Base-by-base conservation (phyloP, 75 land plant species). In the Gnetum montanum region DNA sequence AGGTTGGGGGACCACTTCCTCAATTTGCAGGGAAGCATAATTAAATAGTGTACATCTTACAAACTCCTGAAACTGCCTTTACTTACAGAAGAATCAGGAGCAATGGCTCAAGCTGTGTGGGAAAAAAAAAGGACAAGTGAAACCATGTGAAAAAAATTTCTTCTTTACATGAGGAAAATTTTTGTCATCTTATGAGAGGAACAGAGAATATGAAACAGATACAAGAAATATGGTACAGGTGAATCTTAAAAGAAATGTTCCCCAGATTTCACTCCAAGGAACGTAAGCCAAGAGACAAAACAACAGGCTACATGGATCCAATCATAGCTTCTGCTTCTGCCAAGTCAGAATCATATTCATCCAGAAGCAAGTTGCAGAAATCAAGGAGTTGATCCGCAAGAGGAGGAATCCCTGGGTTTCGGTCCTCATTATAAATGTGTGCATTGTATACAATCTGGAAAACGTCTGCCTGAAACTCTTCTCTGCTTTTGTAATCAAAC, bases 381-480 rank as follows among this genome's bases (percentile, higher is more conserved):
- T 75, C 85, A 49, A 95, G 58, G 44, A 95, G 91, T 46, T 76
- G 70, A 64, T 95, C 97, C 4, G 99, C 99, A 11, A 95, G 76
- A 16, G 99, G 99, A 34, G 99, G 99, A 38, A 95, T 95, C 18
- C 79, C 80, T 0, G 99, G 99, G 37, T 95, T 80, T 8, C 91
- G 73, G 3, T 69, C 65, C 48, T 90, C 97, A 60, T 95, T 95
- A 53, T 95, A 95, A 22, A 13, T 36, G 54, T 95, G 97, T 12
- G 99, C 99, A 67, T 95, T 95, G 11, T 66, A 58, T 8, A 74
- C 54, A 15, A 95, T 95, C 62, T 81, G 99, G 59, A 67, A 76
- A 18, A 95, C 92, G 58, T 95, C 99, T 26, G 71, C 74, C 22
- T 85, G 75, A 61, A 95, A 95, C 3, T 86, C 85, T 15, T 70